Base-by-base conservation (phyloP, 1,139 yeast genomes). In the Scheffersomyces parashehatae region DNA sequence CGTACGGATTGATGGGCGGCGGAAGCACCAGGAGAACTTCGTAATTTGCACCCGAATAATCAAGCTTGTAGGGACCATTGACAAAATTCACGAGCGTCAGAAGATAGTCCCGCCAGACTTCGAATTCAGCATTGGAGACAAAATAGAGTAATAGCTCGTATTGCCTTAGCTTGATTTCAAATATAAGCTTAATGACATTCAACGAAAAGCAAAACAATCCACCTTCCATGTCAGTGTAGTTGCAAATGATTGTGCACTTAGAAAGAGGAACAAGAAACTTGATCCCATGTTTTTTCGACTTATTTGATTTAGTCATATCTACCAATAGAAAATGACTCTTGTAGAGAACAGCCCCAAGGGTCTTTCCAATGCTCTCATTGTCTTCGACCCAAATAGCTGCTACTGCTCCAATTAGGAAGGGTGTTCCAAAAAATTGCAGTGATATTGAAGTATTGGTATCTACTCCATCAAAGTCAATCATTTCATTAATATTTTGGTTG, bases 181-280 rank as follows among this genome's bases (percentile, higher is more conserved):
- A 81, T 2, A 67, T 48, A 1, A 83, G 32, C 49, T 81, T 82
- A 37, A 76, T 59, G 9, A 64, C 49, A 35, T 58, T 51, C 0
- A 64, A 59, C 47, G 63, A 65, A 4, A 50, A 53, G 0, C 77
- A 56, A 43, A 52, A 60, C 40, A 78, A 53, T 0, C 83, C 83
- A 12, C 65, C 67, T 9, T 53, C 53, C 14, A 60, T 62, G 5
- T 70, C 70, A 15, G 44, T 47, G 4, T 47, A 40, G 15, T 60
- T 55, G 14, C 47, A 50, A 3, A 53, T 31, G 9, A 75, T 34
- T 30, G 54, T 53, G 40, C 74, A 64, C 26, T 66, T 64, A 3
- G 73, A 52, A 15, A 81, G 58, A 0, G 87, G 83, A 5, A 83
- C 66, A 13, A 81, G 62, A 47, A 81, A 78, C 20, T 60, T 64